Percentiles rank a stretch among this genome's conserved stretches.
phyloP scores from a whole-genome alignment of 768 basidiomycete species.

The Naganishia friedmannii region DNA sequence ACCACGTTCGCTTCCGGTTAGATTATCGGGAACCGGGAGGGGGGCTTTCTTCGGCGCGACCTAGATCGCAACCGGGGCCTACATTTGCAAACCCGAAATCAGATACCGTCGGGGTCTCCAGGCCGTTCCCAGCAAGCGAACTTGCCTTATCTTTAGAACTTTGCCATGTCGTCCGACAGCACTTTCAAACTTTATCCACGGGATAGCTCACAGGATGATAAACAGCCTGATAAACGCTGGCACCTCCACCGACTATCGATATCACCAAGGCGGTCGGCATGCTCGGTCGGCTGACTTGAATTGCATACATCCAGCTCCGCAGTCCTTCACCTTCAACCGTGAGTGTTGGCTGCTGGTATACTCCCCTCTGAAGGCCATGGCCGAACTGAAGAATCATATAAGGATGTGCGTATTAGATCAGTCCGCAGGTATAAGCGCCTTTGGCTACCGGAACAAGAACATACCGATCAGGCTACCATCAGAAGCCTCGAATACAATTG shows the following conservation, averaged over 20 bases:
- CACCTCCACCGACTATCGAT: background rate
- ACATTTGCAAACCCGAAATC: background rate
- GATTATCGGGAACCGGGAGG: too few relatives aligned
- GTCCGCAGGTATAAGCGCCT: background rate
- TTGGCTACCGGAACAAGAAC: background rate
- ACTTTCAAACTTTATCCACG: background rate
- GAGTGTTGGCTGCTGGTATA: background rate
- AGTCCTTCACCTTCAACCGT: background rate
- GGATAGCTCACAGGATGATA: background rate
- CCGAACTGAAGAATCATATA: slow-evolving; percentile 4
- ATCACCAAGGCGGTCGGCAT: background rate
- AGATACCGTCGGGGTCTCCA: background rate
- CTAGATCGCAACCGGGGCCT: background rate
- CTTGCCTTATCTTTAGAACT: background rate
- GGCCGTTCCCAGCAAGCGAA: background rate
- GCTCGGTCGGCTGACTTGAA: slow-evolving; percentile 5
- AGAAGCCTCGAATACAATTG: too few relatives aligned
- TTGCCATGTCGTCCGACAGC: too few relatives aligned
- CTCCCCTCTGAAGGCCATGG: background rate
- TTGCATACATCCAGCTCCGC: background rate
- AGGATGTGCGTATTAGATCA: background rate
- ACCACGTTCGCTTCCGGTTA: too few relatives aligned
- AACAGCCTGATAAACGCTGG: background rate
- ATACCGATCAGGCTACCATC: too few relatives aligned
- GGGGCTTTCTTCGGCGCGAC: background rate